Evolutionary conservation across 2,329 filamentous ascomycete genomes (phyloP).

Genomic region (Phyllosticta paracitricarpa): DNA sequence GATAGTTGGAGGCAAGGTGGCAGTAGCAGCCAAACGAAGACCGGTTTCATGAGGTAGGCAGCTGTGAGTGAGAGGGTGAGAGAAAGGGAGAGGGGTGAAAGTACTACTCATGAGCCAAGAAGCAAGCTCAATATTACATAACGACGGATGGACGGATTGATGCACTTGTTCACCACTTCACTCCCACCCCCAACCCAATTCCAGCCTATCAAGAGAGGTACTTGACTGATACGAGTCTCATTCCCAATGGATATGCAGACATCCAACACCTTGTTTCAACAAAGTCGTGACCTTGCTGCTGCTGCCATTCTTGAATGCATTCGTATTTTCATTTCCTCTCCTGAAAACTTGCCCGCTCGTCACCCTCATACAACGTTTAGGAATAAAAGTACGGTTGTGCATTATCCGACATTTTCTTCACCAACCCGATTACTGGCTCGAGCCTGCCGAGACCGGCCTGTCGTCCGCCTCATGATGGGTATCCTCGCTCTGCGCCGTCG

Average conservation of each 20-base stretch:
- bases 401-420: background rate
- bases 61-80: no score
- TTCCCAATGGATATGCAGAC: background rate
- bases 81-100: no score
- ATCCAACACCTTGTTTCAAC: background rate
- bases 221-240: background rate
- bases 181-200: no score
- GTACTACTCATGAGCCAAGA: no score
- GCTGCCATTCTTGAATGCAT: background rate
- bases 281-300: background rate
- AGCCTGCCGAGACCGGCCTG: constrained; percentile 4
- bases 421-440: constrained; percentile 1
- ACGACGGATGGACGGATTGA: no score
- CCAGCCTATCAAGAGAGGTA: no score
- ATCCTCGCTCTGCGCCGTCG: constrained; percentile 9
- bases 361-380: background rate
- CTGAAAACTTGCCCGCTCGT: background rate
- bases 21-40: no score
- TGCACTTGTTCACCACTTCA: no score
- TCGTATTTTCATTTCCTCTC: background rate
- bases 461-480: constrained; percentile 6
- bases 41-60: no score
- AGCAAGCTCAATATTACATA: no score
- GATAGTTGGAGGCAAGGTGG: no score
- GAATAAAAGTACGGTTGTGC: background rate